Conservation (phyloP, 257 asterid species). For the Catharanthus roseus region DNA sequence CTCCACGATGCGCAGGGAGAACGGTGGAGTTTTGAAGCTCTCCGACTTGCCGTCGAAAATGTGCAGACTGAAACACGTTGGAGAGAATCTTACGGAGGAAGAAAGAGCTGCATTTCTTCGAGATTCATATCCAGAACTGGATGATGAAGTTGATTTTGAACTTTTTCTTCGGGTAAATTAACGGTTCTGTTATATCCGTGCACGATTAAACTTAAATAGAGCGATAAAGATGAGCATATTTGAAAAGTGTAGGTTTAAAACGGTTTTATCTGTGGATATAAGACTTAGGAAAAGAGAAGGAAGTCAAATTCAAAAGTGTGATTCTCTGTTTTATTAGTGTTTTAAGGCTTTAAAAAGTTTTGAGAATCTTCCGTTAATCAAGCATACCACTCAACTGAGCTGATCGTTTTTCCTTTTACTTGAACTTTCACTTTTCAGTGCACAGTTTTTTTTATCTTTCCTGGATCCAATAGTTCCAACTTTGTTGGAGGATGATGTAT, state of each 20-base stretch:
- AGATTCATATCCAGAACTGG: constrained; percentile 63
- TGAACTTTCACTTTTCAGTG: background rate
- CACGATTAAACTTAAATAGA: background rate
- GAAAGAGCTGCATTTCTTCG: constrained; percentile 69
- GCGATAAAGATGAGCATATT: background rate
- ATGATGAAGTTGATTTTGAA: constrained; percentile 78
- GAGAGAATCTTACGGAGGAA: constrained; percentile 72
- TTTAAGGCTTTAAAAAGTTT: background rate
- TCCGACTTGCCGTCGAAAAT: constrained; percentile 74
- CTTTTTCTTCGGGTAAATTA: constrained; percentile 75
- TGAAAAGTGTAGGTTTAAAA: background rate
- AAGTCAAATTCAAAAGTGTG: background rate
- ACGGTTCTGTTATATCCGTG: background rate
- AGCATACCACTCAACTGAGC: too few relatives aligned
- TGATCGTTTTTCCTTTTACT: background rate
- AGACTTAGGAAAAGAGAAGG: background rate
- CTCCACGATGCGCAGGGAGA: constrained; percentile 69
- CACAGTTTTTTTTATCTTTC: background rate
- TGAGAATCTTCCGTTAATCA: background rate
- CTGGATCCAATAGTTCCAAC: background rate
- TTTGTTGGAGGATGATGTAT: background rate
- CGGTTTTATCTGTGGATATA: background rate
- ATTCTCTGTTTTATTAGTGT: background rate
- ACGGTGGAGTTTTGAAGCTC: constrained; percentile 53
- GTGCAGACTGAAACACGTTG: constrained; percentile 81